Evolutionary conservation across 805 yeast genomes (phyloP).

Genomic region (Cyberlindnera maritima): DNA sequence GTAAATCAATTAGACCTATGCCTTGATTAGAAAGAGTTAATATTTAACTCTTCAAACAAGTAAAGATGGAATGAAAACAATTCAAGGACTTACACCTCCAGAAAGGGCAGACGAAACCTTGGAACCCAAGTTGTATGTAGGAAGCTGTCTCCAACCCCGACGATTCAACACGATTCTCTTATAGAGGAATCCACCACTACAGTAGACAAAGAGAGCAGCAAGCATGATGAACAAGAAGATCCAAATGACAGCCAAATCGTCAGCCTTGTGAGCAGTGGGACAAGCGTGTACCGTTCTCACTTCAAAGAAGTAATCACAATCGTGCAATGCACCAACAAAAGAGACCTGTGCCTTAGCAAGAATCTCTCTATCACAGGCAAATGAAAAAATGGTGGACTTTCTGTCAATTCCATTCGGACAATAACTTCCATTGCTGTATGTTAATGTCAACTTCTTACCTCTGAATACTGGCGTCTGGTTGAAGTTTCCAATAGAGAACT

Average conservation of each 20-base stretch:
- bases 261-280: constrained; percentile 68
- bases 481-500: constrained; percentile 59
- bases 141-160: constrained; percentile 36
- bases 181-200: constrained; percentile 40
- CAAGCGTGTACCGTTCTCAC: constrained; percentile 85
- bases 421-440: constrained; percentile 66
- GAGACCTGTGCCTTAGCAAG: constrained; percentile 60
- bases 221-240: constrained; percentile 53
- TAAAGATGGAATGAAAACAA: background rate
- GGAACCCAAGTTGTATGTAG: constrained; percentile 27
- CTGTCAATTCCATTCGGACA: constrained; percentile 55
- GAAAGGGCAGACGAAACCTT: constrained; percentile 26
- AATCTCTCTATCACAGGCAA: constrained; percentile 78
- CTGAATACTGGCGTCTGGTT: constrained; percentile 61
- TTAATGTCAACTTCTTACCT: constrained; percentile 68
- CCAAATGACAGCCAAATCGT: constrained; percentile 63
- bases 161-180: constrained; percentile 34
- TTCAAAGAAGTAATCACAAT: constrained; percentile 82
- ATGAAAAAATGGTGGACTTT: constrained; percentile 65
- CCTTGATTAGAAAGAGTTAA: constrained; percentile 13
- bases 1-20: constrained; percentile 5
- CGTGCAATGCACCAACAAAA: constrained; percentile 67
- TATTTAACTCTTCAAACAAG: constrained; percentile 4
- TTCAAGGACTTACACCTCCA: constrained; percentile 26
- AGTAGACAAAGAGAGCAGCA: constrained; percentile 40